Evolutionary conservation across 148 eudicot species (phyloP).

Genomic region (Rhododendron griersonianum): DNA sequence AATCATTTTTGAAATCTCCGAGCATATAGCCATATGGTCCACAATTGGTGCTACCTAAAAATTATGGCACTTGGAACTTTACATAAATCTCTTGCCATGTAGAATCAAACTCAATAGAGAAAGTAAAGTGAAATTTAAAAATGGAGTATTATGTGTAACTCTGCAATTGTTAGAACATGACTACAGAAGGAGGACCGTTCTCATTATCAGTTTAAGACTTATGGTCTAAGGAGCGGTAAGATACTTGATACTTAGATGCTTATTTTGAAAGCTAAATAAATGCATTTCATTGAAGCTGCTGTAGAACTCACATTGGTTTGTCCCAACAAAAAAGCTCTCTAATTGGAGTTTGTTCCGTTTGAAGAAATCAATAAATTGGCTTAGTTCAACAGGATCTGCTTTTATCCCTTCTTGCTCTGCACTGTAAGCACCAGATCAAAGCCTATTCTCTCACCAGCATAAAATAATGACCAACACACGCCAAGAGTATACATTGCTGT

Average conservation of each 20-base stretch:
- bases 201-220: neutral
- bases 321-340: constrained; percentile 71
- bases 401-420: constrained; percentile 83
- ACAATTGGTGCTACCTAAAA: neutral
- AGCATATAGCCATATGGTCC: neutral
- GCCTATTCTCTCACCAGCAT: neutral
- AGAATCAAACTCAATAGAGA: neutral
- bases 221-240: neutral
- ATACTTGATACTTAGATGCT: neutral
- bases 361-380: constrained; percentile 62
- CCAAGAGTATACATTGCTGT: neutral
- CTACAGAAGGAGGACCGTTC: neutral
- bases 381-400: constrained; percentile 65
- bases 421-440: constrained; percentile 39
- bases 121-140: neutral
- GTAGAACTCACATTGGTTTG: constrained; percentile 73
- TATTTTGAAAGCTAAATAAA: neutral
- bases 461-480: neutral
- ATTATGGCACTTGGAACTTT: neutral
- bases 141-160: neutral
- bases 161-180: neutral
- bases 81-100: neutral
- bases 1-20: neutral
- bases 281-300: constrained; percentile 1
- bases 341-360: constrained; percentile 65